A percentile compares a stretch with the other conserved stretches of the same genome.
Conservation (phyloP, 495 filamentous ascomycete species). For the Tetracladium marchalianum region DNA sequence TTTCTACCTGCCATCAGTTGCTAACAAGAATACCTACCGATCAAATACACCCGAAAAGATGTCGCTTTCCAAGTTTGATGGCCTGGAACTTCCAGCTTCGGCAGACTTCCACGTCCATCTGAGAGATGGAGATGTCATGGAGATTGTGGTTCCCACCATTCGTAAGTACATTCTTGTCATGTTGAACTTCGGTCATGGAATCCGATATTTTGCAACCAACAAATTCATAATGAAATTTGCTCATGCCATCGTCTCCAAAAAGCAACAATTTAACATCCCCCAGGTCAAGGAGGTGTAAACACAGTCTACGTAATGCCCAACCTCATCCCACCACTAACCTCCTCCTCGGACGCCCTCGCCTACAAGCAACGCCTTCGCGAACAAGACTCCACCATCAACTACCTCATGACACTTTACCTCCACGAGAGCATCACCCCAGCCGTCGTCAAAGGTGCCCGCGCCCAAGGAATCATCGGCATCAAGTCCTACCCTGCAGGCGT, state of each 20-base stretch:
- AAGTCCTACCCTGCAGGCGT: conserved; percentile 62
- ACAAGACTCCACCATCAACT: conserved; percentile 64
- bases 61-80: conserved; percentile 22
- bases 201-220: conserved; percentile 37
- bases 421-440: conserved; percentile 64
- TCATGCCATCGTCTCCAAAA: conserved; percentile 26
- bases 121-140: conserved; percentile 71
- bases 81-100: conserved; percentile 55
- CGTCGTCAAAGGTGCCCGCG: conserved; percentile 62
- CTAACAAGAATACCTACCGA: too few relatives aligned
- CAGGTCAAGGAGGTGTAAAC: conserved; percentile 1
- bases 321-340: conserved; percentile 59
- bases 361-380: conserved; percentile 59
- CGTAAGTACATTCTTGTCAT: conserved; percentile 46
- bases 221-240: conserved; percentile 68
- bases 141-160: conserved; percentile 70
- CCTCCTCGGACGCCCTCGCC: conserved; percentile 60
- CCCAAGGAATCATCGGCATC: conserved; percentile 52
- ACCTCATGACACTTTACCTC: conserved; percentile 78
- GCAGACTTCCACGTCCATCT: conserved; percentile 68
- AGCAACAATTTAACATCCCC: background rate
- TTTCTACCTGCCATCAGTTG: too few relatives aligned
- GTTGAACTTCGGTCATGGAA: background rate
- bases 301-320: conserved; percentile 63
- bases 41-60: too few relatives aligned